These are phyloP conservation scores for Cyclotella atomus DNA, from an alignment of 108 stramenopile species.

Conservation along the genomic window DNA sequence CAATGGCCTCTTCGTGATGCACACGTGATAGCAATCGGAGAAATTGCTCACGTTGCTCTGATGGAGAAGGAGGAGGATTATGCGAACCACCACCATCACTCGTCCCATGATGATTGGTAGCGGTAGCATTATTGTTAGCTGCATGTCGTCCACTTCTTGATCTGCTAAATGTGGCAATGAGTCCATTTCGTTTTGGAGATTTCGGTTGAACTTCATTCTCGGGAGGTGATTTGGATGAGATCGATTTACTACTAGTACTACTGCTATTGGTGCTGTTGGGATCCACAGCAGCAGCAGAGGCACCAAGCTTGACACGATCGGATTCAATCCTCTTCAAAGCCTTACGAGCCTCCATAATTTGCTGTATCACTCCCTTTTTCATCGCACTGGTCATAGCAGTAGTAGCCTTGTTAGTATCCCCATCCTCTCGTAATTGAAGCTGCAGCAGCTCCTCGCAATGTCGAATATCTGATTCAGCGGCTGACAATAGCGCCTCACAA, in stretches of 20 bases:
- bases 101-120: background rate
- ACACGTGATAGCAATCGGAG: slow-evolving; percentile 13
- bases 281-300: too few species aligned
- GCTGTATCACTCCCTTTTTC: background rate
- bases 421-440: background rate
- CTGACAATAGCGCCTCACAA: background rate
- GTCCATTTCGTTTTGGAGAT: slow-evolving; percentile 1
- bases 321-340: slow-evolving; percentile 7
- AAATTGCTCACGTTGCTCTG: slow-evolving; percentile 9
- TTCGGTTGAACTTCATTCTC: background rate
- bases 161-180: background rate
- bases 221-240: background rate
- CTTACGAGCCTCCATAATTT: slow-evolving; percentile 8
- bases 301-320: background rate
- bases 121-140: background rate
- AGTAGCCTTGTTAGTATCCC: background rate
- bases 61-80: slow-evolving; percentile 1
- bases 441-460: slow-evolving; percentile 12
- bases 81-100: too few species aligned
- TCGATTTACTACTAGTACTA: background rate
- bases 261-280: too few species aligned
- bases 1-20: background rate
- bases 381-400: background rate
- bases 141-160: background rate
- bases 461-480: slow-evolving; percentile 13